Evolutionary conservation across 306 rosid species (phyloP).

Genomic region (Rosa lucieae): DNA sequence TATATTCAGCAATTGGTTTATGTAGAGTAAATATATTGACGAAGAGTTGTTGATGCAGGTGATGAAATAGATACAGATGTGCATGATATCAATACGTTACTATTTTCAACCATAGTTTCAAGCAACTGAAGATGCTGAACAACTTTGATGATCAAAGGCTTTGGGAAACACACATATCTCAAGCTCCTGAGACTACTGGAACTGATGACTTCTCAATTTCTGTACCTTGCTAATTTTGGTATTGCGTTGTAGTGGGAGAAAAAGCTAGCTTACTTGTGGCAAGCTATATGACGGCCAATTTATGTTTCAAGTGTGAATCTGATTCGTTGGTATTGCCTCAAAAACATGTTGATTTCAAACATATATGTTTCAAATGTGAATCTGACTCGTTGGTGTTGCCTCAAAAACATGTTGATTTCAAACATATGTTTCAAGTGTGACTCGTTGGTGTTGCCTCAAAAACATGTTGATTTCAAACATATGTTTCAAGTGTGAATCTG

Average conservation of each 20-base stretch:
- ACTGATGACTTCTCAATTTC: background rate
- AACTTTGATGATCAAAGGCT: background rate
- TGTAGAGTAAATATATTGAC: background rate
- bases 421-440: background rate
- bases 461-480: background rate
- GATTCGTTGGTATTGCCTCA: background rate
- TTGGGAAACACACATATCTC: background rate
- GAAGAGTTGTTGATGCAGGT: slow-evolving; percentile 44
- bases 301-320: background rate
- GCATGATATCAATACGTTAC: slow-evolving; percentile 66
- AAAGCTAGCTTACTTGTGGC: background rate
- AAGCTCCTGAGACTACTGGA: background rate
- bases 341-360: background rate
- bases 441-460: background rate
- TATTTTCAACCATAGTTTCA: slow-evolving; percentile 75
- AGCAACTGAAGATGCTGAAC: slow-evolving; percentile 46
- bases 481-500: no score
- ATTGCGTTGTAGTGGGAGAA: slow-evolving; percentile 1
- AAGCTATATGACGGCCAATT: background rate
- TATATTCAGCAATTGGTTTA: background rate
- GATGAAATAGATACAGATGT: slow-evolving; percentile 53
- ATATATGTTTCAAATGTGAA: background rate
- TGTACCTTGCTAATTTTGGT: background rate
- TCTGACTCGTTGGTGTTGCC: background rate
- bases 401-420: background rate